phyloP scores from a whole-genome alignment of 2,329 filamentous ascomycete genomes.

The Penicillium fuscoglaucum region DNA sequence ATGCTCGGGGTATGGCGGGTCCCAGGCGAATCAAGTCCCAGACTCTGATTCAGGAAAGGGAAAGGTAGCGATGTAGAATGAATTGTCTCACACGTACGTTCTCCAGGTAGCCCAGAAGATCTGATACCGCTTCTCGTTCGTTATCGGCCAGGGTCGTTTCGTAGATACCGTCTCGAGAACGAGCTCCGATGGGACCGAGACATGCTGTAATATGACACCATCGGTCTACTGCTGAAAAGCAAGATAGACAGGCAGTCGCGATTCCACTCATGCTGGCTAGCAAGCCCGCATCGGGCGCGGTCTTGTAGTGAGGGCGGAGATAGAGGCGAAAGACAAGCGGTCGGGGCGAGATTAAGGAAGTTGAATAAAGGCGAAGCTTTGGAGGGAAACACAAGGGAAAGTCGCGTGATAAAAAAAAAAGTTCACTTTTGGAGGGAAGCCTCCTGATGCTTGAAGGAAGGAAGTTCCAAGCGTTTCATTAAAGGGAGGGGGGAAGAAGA shows the following conservation, averaged over 20 bases:
- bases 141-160: slow-evolving; percentile 89
- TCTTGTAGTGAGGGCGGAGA: slow-evolving; percentile 7
- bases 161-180: slow-evolving; percentile 77
- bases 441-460: slow-evolving; percentile 7
- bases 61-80: neutral
- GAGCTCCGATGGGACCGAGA: slow-evolving; percentile 56
- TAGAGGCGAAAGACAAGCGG: neutral
- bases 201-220: slow-evolving; percentile 48
- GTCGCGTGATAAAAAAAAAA: neutral
- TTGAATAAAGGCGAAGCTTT: slow-evolving; percentile 3
- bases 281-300: slow-evolving; percentile 31
- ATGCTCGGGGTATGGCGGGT: neutral
- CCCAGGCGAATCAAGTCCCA: neutral
- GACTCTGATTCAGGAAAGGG: slow-evolving; percentile 32
- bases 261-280: slow-evolving; percentile 41
- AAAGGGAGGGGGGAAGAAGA: slow-evolving; percentile 6
- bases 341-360: neutral
- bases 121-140: slow-evolving; percentile 94
- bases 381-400: neutral
- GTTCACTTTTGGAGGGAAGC: slow-evolving; percentile 1
- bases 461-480: slow-evolving; percentile 5
- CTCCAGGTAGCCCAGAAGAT: slow-evolving; percentile 91
- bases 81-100: slow-evolving; percentile 63
- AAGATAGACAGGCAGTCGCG: slow-evolving; percentile 43
- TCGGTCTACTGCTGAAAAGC: slow-evolving; percentile 43